phyloP scores from a whole-genome alignment of 495 filamentous ascomycete genomes.

The Terfezia boudieri region DNA sequence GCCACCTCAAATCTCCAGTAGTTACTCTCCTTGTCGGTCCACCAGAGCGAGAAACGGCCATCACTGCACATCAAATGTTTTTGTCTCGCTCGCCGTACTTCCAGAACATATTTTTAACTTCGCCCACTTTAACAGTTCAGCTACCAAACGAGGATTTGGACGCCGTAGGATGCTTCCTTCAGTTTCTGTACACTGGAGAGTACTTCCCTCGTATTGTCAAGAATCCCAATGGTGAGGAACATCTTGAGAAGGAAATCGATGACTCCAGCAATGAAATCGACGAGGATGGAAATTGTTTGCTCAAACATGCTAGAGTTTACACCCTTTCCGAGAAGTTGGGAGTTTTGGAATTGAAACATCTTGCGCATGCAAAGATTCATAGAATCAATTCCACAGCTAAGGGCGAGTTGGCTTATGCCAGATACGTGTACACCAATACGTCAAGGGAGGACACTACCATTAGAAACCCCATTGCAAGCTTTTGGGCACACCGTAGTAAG shows the following conservation, averaged over 20 bases:
- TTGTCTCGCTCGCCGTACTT: constrained; percentile 55
- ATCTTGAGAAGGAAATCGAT: constrained; percentile 22
- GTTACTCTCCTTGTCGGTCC: constrained; percentile 53
- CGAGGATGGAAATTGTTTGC: constrained; percentile 48
- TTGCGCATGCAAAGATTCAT: constrained; percentile 76
- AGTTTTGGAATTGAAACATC: constrained; percentile 45
- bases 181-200: constrained; percentile 81
- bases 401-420: constrained; percentile 74
- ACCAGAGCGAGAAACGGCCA: constrained; percentile 33
- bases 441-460: constrained; percentile 43
- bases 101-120: constrained; percentile 33
- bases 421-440: constrained; percentile 71
- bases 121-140: constrained; percentile 35
- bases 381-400: constrained; percentile 61
- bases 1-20: constrained; percentile 56
- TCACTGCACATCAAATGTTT: constrained; percentile 61
- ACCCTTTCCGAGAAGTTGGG: constrained; percentile 65
- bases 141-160: constrained; percentile 52
- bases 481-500: constrained; percentile 57
- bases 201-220: constrained; percentile 52
- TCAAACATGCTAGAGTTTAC: constrained; percentile 73
- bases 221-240: constrained; percentile 18
- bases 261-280: constrained; percentile 36
- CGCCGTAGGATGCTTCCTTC: constrained; percentile 66
- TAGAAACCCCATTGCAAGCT: constrained; percentile 63